Percentiles rank a stretch among this genome's conserved stretches.
phyloP scores from a whole-genome alignment of 495 filamentous ascomycete species.

The Acidomyces sp. region DNA sequence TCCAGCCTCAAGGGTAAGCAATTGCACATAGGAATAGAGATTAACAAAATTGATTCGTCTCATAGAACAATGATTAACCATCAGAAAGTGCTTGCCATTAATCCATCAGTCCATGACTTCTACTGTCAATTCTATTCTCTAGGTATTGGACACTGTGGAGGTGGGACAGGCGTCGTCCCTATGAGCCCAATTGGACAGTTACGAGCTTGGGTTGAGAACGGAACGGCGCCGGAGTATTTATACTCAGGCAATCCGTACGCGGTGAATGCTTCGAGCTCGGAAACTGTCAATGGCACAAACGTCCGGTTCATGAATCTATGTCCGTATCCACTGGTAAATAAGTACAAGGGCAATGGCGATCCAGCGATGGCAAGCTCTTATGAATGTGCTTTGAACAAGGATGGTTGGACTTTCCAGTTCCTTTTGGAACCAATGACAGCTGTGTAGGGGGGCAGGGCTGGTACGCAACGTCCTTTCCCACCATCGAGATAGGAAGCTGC shows the following conservation, averaged over 20 bases:
- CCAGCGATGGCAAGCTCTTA: slow-evolving; percentile 1
- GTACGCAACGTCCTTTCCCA: background rate
- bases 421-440: background rate
- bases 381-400: background rate
- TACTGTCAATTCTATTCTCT: slow-evolving; percentile 22
- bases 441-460: background rate
- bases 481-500: background rate
- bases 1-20: slow-evolving; percentile 5
- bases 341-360: background rate
- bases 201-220: slow-evolving; percentile 28
- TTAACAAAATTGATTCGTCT: too few species aligned
- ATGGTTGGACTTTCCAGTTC: background rate
- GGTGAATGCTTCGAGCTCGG: background rate
- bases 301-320: slow-evolving; percentile 1
- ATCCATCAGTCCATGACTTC: slow-evolving; percentile 13
- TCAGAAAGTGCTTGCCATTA: background rate
- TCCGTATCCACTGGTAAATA: slow-evolving; percentile 1
- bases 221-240: slow-evolving; percentile 16
- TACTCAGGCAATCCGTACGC: background rate
- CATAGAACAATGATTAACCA: slow-evolving; percentile 13
- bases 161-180: slow-evolving; percentile 20
- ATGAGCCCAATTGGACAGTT: slow-evolving; percentile 9
- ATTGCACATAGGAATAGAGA: too few species aligned
- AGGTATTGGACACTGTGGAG: slow-evolving; percentile 27
- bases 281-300: background rate